Conservation (phyloP, 2,329 filamentous ascomycete genomes). For the Fusarium sp. region DNA sequence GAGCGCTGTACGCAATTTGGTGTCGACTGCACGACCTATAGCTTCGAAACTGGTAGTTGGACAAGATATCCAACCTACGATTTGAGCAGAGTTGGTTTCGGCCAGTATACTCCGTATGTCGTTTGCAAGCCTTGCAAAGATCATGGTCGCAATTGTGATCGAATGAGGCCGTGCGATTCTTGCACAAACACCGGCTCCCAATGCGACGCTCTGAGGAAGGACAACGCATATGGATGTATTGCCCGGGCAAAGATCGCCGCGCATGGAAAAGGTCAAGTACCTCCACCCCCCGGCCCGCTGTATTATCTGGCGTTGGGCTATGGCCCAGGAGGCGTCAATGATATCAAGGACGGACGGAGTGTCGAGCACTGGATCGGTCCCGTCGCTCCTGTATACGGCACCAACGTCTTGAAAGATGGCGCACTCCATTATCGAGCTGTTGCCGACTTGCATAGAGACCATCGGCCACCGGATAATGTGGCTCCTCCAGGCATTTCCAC, state of each 20-base stretch:
- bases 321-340: conserved; percentile 44
- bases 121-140: conserved; percentile 40
- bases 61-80: conserved; percentile 40
- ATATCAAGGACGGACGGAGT: conserved; percentile 35
- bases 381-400: conserved; percentile 29
- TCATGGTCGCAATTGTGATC: conserved; percentile 49
- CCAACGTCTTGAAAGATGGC: not conserved
- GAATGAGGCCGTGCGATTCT: conserved; percentile 55
- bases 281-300: conserved; percentile 39
- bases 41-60: too few relatives aligned
- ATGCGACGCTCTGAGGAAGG: conserved; percentile 9
- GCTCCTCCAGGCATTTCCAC: not conserved
- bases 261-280: too few relatives aligned
- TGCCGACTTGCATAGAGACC: not conserved
- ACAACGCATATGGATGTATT: conserved; percentile 11
- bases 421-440: not conserved
- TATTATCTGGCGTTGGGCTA: conserved; percentile 54
- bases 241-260: not conserved
- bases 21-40: conserved; percentile 45
- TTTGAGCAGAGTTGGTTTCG: conserved; percentile 51
- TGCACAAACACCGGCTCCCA: conserved; percentile 37
- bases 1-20: conserved; percentile 49
- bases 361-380: conserved; percentile 45
- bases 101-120: conserved; percentile 46
- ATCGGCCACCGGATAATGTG: conserved; percentile 23